Percentiles rank a stretch among this genome's conserved stretches.
These are phyloP conservation scores for Pythium rhizo-oryzae DNA, from an alignment of 352 stramenopile species.

Conservation along the genomic window DNA sequence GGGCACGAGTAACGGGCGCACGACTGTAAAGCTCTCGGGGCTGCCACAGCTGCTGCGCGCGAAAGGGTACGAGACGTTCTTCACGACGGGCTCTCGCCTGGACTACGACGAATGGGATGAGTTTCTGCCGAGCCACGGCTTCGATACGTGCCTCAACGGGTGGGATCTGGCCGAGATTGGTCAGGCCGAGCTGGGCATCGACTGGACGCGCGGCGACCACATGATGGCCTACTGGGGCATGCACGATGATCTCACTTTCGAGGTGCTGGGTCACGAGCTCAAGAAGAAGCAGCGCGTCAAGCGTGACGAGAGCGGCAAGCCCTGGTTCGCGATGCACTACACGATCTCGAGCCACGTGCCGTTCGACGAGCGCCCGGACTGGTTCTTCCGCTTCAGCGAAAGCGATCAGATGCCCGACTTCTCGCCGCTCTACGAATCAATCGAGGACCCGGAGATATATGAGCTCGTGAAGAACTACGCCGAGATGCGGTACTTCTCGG, in stretches of 20 bases:
- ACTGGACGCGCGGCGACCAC: slow-evolving; percentile 54
- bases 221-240: slow-evolving; percentile 71
- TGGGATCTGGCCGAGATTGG: slow-evolving; percentile 50
- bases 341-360: slow-evolving; percentile 76
- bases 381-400: slow-evolving; percentile 51
- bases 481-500: slow-evolving; percentile 69
- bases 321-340: slow-evolving; percentile 68
- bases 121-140: slow-evolving; percentile 61
- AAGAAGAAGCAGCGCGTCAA: slow-evolving; percentile 33
- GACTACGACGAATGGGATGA: slow-evolving; percentile 67
- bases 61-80: slow-evolving; percentile 66
- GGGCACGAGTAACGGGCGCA: slow-evolving; percentile 45
- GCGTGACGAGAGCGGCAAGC: slow-evolving; percentile 26
- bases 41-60: slow-evolving; percentile 59
- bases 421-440: slow-evolving; percentile 40
- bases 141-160: slow-evolving; percentile 49
- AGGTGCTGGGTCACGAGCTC: slow-evolving; percentile 52
- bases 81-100: slow-evolving; percentile 57
- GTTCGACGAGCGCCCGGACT: slow-evolving; percentile 62
- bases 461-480: slow-evolving; percentile 61
- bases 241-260: slow-evolving; percentile 70
- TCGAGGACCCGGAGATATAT: slow-evolving; percentile 37
- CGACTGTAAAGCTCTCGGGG: slow-evolving; percentile 41
- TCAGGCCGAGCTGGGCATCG: slow-evolving; percentile 47
- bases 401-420: slow-evolving; percentile 42